Base-by-base conservation (phyloP, 768 basidiomycete genomes). In the Tephrocybe sp. region DNA sequence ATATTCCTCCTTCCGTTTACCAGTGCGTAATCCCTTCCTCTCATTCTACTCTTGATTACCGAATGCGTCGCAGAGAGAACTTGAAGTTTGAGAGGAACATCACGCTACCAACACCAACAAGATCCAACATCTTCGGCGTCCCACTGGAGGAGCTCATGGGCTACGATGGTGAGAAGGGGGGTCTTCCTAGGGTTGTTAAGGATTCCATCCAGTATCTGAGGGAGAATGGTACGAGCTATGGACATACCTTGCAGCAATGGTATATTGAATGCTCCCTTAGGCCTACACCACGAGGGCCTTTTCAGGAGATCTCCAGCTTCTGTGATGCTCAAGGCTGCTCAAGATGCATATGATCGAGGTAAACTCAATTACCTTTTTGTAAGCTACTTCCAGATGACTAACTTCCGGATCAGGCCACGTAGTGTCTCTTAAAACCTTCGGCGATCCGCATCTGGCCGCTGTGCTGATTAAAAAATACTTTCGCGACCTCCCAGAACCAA, bases 331-430 rank as follows among this genome's bases (percentile, higher is more conserved):
- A 81, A 76, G 51, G 84, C 90, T 53, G 90, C 85, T 10, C 83
- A 88, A 59, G 86, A 90, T 26, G 92, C 91, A 2, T 93, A 93
- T 59, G 89, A 94, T 62, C 73, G 92, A 68, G 91, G 90, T 83
- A 50, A 24, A 60, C 20, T 23, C n/a, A 43, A 10, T 15, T 1
- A 23, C 12, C 17, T 2, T n/a, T n/a, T n/a, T n/a, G n/a, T n/a
- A n/a, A n/a, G 4, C 37, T 15, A 42, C 25, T 50, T 30, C 28
- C 33, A 7, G 15, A 52, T 42, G 11, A 9, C 11, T 36, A 51
- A 30, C 28, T 30, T 36, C 49, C 48, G 36, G 55, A 55, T 44
- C n/a, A 88, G 88, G 88, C 11, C 81, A 91, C 55, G 84, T 92
- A 1, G 86, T 94, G 9, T 89, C 88, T 1, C 68, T 94, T 37